Percentiles rank a stretch among this genome's conserved stretches.
Conservation (phyloP, 2,329 filamentous ascomycete species). For the Cladophialophora bantiana region DNA sequence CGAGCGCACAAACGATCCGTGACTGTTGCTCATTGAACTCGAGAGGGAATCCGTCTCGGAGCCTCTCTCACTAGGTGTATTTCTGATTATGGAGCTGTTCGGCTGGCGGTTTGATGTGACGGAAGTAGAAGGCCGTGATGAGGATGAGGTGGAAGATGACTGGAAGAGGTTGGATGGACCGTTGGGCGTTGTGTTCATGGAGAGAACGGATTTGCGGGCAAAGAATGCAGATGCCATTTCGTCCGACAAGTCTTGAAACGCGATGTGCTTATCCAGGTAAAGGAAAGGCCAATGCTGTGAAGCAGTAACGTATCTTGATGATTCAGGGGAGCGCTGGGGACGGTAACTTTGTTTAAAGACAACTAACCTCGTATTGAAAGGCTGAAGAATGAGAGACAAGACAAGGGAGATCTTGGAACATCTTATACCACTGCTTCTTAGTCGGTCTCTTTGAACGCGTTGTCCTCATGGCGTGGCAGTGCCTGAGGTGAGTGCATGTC, state of each 20-base stretch:
- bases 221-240: slow-evolving; percentile 26
- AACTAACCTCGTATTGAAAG: not conserved
- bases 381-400: not conserved
- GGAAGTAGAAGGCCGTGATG: slow-evolving; percentile 12
- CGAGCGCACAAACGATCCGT: slow-evolving; percentile 23
- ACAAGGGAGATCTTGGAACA: not conserved
- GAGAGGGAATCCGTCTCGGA: slow-evolving; percentile 20
- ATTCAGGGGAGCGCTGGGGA: not conserved
- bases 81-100: not conserved
- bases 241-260: not conserved
- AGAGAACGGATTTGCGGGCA: slow-evolving; percentile 23
- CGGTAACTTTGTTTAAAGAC: not conserved
- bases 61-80: not conserved
- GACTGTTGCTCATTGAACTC: slow-evolving; percentile 21
- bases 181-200: slow-evolving; percentile 17
- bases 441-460: not conserved
- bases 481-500: not conserved
- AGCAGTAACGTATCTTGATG: not conserved
- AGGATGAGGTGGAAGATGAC: slow-evolving; percentile 6
- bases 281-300: not conserved
- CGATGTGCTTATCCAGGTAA: not conserved
- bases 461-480: not conserved
- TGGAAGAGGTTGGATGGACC: slow-evolving; percentile 2
- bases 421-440: not conserved
- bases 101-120: slow-evolving; percentile 1